A percentile compares a stretch with the other conserved stretches of the same genome.
Conservation (phyloP, 2,329 filamentous ascomycete genomes). For the Cryphonectria nitschkei region DNA sequence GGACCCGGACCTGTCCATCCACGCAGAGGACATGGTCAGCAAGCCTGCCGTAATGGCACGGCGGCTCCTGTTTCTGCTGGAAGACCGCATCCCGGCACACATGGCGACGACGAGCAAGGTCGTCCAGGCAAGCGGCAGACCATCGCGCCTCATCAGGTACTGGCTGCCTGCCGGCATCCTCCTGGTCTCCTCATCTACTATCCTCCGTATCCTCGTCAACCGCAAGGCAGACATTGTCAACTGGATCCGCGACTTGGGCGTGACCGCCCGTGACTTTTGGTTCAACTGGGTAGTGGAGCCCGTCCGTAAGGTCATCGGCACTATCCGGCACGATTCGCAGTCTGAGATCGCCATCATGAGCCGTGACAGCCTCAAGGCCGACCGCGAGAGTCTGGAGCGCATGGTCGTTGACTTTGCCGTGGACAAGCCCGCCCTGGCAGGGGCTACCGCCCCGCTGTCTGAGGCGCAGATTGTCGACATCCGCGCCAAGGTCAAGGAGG, state of each 20-base stretch:
- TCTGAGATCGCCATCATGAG: conserved; percentile 98
- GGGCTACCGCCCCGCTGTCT: conserved; percentile 53
- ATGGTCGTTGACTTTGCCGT: conserved; percentile 98
- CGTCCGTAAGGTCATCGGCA: conserved; percentile 78
- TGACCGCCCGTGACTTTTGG: conserved; percentile 87
- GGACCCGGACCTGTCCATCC: conserved; percentile 60
- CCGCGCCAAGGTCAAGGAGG: conserved; percentile 79
- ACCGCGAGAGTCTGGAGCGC: conserved; percentile 88
- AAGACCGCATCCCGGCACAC: conserved; percentile 70
- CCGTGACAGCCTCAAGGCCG: conserved; percentile 85
- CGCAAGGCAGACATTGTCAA: conserved; percentile 74
- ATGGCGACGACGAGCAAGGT: conserved; percentile 57
- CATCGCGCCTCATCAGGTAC: conserved; percentile 76
- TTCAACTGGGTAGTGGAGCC: conserved; percentile 95
- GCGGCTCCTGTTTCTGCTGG: conserved; percentile 71
- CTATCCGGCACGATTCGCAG: conserved; percentile 88
- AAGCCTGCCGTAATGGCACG: conserved; percentile 65
- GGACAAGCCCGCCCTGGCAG: conserved; percentile 72
- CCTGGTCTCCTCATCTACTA: conserved; percentile 81
- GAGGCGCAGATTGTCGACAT: conserved; percentile 76
- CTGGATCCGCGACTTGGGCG: conserved; percentile 80
- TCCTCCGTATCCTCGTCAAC: conserved; percentile 78
- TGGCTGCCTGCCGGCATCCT: conserved; percentile 79
- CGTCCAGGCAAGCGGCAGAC: conserved; percentile 71
- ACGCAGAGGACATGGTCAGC: conserved; percentile 50